A percentile compares a stretch with the other conserved stretches of the same genome.
These are phyloP conservation scores for Lentinula guzmanii DNA, from an alignment of 768 basidiomycete genomes.

Conservation along the genomic window DNA sequence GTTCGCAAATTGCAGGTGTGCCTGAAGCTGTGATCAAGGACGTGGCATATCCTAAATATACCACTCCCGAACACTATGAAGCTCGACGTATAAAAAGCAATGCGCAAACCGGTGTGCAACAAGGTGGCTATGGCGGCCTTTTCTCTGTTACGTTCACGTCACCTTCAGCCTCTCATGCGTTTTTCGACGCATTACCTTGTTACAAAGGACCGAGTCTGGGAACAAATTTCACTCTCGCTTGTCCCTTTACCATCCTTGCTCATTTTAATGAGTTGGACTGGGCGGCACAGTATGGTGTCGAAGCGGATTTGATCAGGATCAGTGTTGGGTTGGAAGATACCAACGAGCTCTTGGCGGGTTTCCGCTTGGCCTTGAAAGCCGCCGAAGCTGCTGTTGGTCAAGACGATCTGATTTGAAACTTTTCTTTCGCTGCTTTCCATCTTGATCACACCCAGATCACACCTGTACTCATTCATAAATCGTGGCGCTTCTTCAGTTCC, in stretches of 20 bases:
- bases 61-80: constrained; percentile 65
- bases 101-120: constrained; percentile 22
- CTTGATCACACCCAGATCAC: constrained; percentile 17
- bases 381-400: constrained; percentile 43
- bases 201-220: constrained; percentile 90
- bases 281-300: constrained; percentile 85
- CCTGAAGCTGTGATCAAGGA: constrained; percentile 57
- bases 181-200: constrained; percentile 80
- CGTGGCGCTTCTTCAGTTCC: neutral
- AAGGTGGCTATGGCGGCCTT: constrained; percentile 76
- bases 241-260: constrained; percentile 88
- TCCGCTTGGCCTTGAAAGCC: constrained; percentile 62
- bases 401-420: neutral
- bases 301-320: constrained; percentile 76
- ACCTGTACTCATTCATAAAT: neutral
- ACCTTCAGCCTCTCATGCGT: constrained; percentile 58
- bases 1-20: constrained; percentile 37
- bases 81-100: constrained; percentile 49
- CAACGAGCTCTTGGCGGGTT: constrained; percentile 47
- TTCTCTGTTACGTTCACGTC: constrained; percentile 85
- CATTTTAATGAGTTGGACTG: constrained; percentile 89
- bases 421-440: neutral
- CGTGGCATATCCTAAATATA: constrained; percentile 88
- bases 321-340: constrained; percentile 88
- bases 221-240: constrained; percentile 94